Base-by-base conservation (phyloP, 2,329 filamentous ascomycete genomes). In the Coniochaeta pulveracea region DNA sequence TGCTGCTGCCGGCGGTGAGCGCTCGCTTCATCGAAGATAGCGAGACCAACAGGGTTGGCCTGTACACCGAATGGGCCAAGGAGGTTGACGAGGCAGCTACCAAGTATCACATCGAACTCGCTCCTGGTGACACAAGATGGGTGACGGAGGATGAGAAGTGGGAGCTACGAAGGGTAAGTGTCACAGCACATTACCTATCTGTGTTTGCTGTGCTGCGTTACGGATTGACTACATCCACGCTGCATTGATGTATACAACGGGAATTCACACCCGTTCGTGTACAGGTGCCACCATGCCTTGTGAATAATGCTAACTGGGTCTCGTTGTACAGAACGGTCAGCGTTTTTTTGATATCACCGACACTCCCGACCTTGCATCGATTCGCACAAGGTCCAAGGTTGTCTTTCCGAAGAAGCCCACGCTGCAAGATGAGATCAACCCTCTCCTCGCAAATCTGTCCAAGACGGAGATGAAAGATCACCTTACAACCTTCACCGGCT, bases 261-360 rank as follows among this genome's bases (percentile, higher is more conserved):
- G n/a, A n/a, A n/a, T n/a, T n/a, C n/a, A n/a, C n/a, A n/a, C n/a
- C n/a, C n/a, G n/a, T n/a, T n/a, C n/a, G n/a, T n/a, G n/a, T n/a
- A n/a, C n/a, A n/a, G n/a, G n/a, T n/a, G n/a, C n/a, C n/a, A n/a
- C 21, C 21, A n/a, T 23, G 8, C 21, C 5, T 30, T 30, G 22
- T 31, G 18, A 22, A 19, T 31, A n/a, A n/a, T n/a, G n/a, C n/a
- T 5, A 14, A 48, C 36, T 36, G 11, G 21, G 19, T 10, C 15
- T 17, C 11, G n/a, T 11, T 36, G 26, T n/a, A 24, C 47, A 93
- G 85, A 70, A 83, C 52, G 86, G 86, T 48, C 69, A 79, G 44
- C 82, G 79, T 49, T 96, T 96, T 67, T 93, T 96, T 70, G 89
- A 96, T 60, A 88, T 96, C 49, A 95, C 91, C 39, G 71, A 85